Conservation (phyloP, 306 rosid genomes). For the Pterocarpus macrocarpus region DNA sequence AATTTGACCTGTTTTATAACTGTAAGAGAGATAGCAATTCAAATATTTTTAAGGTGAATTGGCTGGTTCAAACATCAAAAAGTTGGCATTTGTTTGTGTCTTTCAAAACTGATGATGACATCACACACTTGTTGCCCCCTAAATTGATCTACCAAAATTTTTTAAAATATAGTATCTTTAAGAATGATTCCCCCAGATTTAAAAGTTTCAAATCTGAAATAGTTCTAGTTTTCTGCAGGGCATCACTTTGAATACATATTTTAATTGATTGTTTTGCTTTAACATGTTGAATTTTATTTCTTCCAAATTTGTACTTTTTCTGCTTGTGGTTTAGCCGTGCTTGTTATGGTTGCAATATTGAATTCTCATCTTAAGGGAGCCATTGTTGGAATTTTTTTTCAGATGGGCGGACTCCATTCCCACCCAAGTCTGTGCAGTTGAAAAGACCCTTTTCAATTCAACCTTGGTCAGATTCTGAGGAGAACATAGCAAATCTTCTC, state of each 20-base stretch:
- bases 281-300: slow-evolving; percentile 5
- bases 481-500: slow-evolving; percentile 72
- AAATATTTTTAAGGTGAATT: neutral
- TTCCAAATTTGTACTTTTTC: slow-evolving; percentile 11
- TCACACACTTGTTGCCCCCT: slow-evolving; percentile 5
- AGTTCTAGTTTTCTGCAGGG: slow-evolving; percentile 16
- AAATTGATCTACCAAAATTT: slow-evolving; percentile 4
- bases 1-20: neutral
- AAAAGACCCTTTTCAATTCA: slow-evolving; percentile 67
- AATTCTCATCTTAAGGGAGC: slow-evolving; percentile 23
- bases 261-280: slow-evolving; percentile 18
- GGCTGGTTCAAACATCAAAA: slow-evolving; percentile 2
- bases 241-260: neutral
- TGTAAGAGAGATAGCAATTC: neutral
- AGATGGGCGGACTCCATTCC: slow-evolving; percentile 66
- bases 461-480: slow-evolving; percentile 84
- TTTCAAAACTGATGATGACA: slow-evolving; percentile 11
- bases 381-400: slow-evolving; percentile 45
- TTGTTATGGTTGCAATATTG: slow-evolving; percentile 17
- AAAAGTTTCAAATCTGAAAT: slow-evolving; percentile 3
- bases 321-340: slow-evolving; percentile 22
- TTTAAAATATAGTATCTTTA: neutral
- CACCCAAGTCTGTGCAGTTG: slow-evolving; percentile 67
- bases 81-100: slow-evolving; percentile 11
- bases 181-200: slow-evolving; percentile 5